A percentile compares a stretch with the other conserved stretches of the same genome.
phyloP scores from a whole-genome alignment of 2,329 filamentous ascomycete species.

The Fusarium pilosicola region DNA sequence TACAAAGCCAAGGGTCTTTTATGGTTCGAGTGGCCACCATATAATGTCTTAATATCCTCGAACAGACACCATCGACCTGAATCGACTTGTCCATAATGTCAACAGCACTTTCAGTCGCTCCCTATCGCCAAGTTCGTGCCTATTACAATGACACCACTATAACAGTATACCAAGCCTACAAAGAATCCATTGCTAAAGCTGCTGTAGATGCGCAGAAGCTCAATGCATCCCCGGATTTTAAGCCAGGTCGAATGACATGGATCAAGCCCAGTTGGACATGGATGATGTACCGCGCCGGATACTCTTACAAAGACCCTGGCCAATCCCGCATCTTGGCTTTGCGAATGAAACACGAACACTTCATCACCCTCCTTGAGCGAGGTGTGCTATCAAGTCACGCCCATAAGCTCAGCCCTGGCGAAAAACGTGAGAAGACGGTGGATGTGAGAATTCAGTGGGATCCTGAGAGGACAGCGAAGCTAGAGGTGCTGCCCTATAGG shows the following conservation, averaged over 20 bases:
- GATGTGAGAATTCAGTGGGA: constrained; percentile 72
- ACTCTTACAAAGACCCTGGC: constrained; percentile 64
- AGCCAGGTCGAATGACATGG: constrained; percentile 69
- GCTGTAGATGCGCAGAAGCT: constrained; percentile 63
- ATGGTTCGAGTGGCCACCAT: neutral
- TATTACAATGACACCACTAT: constrained; percentile 60
- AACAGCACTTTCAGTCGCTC: constrained; percentile 31
- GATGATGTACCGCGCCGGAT: constrained; percentile 72
- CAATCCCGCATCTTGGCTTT: constrained; percentile 68
- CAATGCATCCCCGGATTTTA: constrained; percentile 62
- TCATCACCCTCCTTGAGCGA: constrained; percentile 57
- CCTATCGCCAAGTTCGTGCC: constrained; percentile 64
- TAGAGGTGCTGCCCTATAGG: constrained; percentile 59
- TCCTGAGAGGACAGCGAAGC: constrained; percentile 61
- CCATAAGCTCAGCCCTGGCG: neutral
- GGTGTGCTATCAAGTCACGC: constrained; percentile 48
- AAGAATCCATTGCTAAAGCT: constrained; percentile 59
- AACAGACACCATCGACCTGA: neutral
- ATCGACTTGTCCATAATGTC: constrained; percentile 23
- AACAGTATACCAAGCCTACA: constrained; percentile 72
- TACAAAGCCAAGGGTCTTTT: neutral
- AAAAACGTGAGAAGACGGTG: constrained; percentile 42
- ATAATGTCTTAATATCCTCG: no score
- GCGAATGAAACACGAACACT: constrained; percentile 61
- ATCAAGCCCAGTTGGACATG: constrained; percentile 71